Base-by-base conservation (phyloP, 2,329 filamentous ascomycete species). In the Trichophyton schoenleinii region DNA sequence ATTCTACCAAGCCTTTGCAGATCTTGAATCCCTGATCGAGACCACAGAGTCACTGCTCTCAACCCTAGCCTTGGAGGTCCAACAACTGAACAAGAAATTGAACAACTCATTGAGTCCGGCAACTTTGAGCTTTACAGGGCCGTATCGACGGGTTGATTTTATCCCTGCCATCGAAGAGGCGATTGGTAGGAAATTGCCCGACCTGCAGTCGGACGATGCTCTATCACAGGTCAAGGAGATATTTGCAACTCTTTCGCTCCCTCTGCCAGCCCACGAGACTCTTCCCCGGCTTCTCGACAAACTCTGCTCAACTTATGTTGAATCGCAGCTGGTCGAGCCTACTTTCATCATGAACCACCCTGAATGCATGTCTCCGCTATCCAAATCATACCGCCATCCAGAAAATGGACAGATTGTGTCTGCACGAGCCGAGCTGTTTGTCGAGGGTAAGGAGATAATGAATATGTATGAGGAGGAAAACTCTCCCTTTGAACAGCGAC, bases 391-490 rank as follows among this genome's bases (percentile, higher is more conserved):
- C 74, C 69, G 80, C 20, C 89, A 91, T 71, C 81, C 84, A 0
- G 73, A 70, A 7, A 87, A 86, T 0, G 79, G 80, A 13, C 91
- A 96, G 71, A 74, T 82, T 7, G 84, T 96, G 0, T 87, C 90
- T 0, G 88, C 89, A 0, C 86, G 91, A 4, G 89, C 88, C 0
- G 91, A 96, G 74, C 82, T 96, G 22, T 96, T 95, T 74, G 83
- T 95, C 64, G 77, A 83, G 58, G 85, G 87, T 46, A 83, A 84
- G 60, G 94, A 99, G 71, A 81, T 96, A 36, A 89, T 92, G 63
- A 99, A 99, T 74, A 95, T 92, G 78, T 99, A 99, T 73, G 94
- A 99, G 73, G 94, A 99, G 75, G 94, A 99, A 72, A 99, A 99
- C 73, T 88, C 89, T 59, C 94, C 94, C 0, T 85, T 87, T 60